phyloP scores from a whole-genome alignment of 768 basidiomycete genomes.

The Postia placenta region DNA sequence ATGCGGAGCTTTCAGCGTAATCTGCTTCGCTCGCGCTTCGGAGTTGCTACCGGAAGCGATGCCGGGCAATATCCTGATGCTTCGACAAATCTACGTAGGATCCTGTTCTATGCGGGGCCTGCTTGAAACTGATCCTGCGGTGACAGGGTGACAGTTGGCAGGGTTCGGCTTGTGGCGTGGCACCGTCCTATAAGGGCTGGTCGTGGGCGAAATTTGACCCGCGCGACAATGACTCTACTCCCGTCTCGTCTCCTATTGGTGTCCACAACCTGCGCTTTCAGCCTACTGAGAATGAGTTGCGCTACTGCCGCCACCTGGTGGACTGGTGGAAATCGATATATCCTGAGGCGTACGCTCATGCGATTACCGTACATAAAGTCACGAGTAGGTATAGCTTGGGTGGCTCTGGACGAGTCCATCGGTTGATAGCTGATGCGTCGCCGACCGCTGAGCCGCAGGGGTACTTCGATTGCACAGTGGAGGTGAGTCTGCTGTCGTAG shows the following conservation, averaged over 20 bases:
- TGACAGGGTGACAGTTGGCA: constrained; percentile 29
- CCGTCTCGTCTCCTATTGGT: constrained; percentile 10
- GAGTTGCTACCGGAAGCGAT: constrained; percentile 47
- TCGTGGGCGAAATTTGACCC: constrained; percentile 53
- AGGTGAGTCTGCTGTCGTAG: constrained; percentile 36
- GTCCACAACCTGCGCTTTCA: constrained; percentile 8
- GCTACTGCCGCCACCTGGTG: constrained; percentile 17
- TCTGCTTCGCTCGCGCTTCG: constrained; percentile 48
- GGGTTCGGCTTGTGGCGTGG: constrained; percentile 32
- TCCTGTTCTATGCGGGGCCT: background rate
- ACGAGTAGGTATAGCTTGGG: background rate
- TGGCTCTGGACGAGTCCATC: constrained; percentile 10
- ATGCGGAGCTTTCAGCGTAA: constrained; percentile 28
- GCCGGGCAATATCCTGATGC: constrained; percentile 37
- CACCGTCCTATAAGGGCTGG: constrained; percentile 37
- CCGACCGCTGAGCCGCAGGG: constrained; percentile 11
- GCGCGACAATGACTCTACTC: constrained; percentile 28
- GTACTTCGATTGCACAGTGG: constrained; percentile 28
- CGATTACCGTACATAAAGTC: constrained; percentile 8
- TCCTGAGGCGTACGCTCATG: constrained; percentile 3
- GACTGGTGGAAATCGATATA: constrained; percentile 24
- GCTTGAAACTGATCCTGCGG: background rate
- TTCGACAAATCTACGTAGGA: constrained; percentile 13
- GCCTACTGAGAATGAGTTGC: constrained; percentile 13
- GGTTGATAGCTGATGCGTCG: constrained; percentile 19